These are phyloP conservation scores for Nitzschia inconspicua DNA, from an alignment of 108 stramenopile species.

Conservation along the genomic window DNA sequence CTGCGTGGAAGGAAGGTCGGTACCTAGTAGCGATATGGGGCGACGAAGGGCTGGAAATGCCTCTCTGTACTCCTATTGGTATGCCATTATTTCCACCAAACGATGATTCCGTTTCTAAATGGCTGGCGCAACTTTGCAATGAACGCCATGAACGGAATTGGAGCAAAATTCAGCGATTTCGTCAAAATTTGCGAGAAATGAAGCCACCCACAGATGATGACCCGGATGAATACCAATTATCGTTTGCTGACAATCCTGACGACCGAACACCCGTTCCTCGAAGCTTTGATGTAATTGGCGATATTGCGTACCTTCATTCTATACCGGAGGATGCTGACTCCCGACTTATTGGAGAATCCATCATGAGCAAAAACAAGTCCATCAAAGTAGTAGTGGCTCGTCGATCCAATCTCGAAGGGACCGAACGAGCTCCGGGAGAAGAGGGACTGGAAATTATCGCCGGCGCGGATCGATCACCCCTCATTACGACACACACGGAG, in stretches of 20 bases:
- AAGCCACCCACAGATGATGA: constrained; percentile 14
- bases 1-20: constrained; percentile 67
- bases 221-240: constrained; percentile 12
- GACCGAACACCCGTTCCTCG: constrained; percentile 22
- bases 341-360: constrained; percentile 54
- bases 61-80: constrained; percentile 42
- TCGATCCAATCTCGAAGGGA: constrained; percentile 40
- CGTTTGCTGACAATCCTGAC: neutral
- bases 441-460: constrained; percentile 61
- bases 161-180: constrained; percentile 82
- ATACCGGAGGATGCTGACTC: constrained; percentile 46
- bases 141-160: constrained; percentile 83
- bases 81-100: constrained; percentile 3
- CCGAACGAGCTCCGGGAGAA: constrained; percentile 65
- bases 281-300: constrained; percentile 77
- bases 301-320: constrained; percentile 72
- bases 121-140: constrained; percentile 77
- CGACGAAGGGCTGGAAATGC: constrained; percentile 91
- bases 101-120: constrained; percentile 27
- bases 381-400: constrained; percentile 65
- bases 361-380: constrained; percentile 73
- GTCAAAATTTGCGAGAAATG: constrained; percentile 47
- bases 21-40: constrained; percentile 86
- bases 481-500: constrained; percentile 80
- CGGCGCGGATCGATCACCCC: constrained; percentile 53